Percentiles rank a stretch among this genome's conserved stretches.
These are phyloP conservation scores for Tylopilus plumbeoviolaceoides DNA, from an alignment of 768 basidiomycete species.

Conservation along the genomic window DNA sequence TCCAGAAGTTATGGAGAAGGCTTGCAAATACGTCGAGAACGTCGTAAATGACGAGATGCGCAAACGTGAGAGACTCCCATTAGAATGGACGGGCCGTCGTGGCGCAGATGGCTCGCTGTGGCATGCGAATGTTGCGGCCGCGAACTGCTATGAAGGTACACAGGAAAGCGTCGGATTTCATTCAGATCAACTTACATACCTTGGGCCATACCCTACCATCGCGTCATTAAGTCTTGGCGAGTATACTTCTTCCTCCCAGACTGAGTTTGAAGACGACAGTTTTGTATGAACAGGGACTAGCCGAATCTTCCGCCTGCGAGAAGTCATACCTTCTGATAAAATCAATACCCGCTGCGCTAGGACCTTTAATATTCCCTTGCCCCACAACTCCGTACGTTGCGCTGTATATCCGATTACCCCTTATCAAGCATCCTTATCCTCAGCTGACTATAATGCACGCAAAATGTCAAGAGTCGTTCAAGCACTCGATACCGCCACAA, in stretches of 20 bases:
- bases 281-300: constrained; percentile 47
- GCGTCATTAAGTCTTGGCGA: constrained; percentile 78
- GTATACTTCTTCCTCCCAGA: constrained; percentile 8
- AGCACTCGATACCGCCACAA: constrained; percentile 76
- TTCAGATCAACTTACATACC: constrained; percentile 75
- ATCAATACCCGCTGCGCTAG: constrained; percentile 51
- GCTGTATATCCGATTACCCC: neutral
- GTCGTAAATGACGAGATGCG: constrained; percentile 69
- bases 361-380: constrained; percentile 72
- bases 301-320: constrained; percentile 69
- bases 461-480: constrained; percentile 76
- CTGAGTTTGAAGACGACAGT: neutral
- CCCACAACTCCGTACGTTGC: constrained; percentile 69
- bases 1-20: constrained; percentile 71
- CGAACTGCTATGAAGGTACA: constrained; percentile 80
- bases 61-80: constrained; percentile 53
- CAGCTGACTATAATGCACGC: constrained; percentile 88
- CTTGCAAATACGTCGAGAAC: constrained; percentile 64
- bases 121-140: constrained; percentile 82
- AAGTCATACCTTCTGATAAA: constrained; percentile 69
- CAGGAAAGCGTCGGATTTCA: constrained; percentile 82
- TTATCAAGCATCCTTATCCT: neutral
- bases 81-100: constrained; percentile 58
- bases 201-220: constrained; percentile 83
- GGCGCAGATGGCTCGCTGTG: constrained; percentile 37